Evolutionary conservation across 352 stramenopile species (phyloP), one percentile per base, ranked within the genome.

Genomic region (Phytophthora constricta): DNA sequence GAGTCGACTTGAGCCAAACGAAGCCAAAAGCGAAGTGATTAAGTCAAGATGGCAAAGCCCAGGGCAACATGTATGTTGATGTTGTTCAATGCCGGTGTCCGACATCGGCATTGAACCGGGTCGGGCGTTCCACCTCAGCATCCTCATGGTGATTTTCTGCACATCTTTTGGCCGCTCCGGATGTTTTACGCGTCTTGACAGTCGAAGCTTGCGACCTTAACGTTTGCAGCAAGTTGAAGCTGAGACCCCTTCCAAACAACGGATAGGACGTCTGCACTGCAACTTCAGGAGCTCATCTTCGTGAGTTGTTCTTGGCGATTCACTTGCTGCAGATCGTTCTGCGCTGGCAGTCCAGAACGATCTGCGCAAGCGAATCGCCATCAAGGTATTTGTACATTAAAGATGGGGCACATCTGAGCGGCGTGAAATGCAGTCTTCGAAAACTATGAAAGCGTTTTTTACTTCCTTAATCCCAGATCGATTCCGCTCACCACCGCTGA

Each of bases 101-200:
- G 13, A 37, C 31, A 37, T 11, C 31, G 13, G 13, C 7, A 13
- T 13, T 37, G 31, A 47, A 9, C 16, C 14, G 41, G 4, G 41
- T 23, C 34, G 3, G 34, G 7, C n/a, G 11, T 10, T 42, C 34
- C 34, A 16, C 41, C 41, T 47, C 41, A 47, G 41, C 16, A 23
- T 47, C 41, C 41, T 23, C 16, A 2, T 23, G 4, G 16, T 47
- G 41, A 23, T 47, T 47, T 47, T 47, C 41, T 23, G 19, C 41
- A 47, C 41, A 47, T 47, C 41, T 47, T 47, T 47, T 23, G 5
- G n/a, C 22, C 37, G 41, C 41, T 47, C 41, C 41, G 41, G 41
- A 47, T 47, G 2, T 26, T 47, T 23, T 47, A 10, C 41, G 8
- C 9, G 14, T 23, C 22, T 47, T n/a, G 10, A 23, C 19, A 25